Evolutionary conservation across 352 stramenopile species (phyloP).

Genomic region (Globisporangium viniferum): DNA sequence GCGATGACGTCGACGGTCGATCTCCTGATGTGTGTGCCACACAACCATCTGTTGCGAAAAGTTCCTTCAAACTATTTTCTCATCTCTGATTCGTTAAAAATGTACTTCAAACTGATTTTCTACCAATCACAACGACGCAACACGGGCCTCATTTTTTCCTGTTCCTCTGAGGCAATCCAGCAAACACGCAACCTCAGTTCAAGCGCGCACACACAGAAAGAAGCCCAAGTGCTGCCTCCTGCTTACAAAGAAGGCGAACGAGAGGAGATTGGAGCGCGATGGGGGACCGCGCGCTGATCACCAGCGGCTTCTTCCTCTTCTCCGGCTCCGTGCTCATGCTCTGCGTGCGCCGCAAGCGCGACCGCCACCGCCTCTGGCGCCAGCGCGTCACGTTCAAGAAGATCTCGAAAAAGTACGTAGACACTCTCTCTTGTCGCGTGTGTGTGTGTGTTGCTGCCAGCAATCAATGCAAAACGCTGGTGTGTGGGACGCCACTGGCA

Average conservation of each 20-base stretch:
- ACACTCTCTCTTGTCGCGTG: background rate
- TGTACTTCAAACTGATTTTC: background rate
- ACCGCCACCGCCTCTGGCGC: constrained; percentile 65
- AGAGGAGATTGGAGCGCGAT: background rate
- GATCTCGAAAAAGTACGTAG: constrained; percentile 72
- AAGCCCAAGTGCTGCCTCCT: background rate
- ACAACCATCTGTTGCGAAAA: background rate
- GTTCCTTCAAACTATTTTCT: background rate
- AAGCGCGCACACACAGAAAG: constrained; percentile 1
- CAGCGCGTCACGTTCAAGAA: constrained; percentile 83
- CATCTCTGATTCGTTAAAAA: background rate
- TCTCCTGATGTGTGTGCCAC: background rate
- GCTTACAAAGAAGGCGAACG: background rate
- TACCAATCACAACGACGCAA: background rate
- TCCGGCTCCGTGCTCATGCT: constrained; percentile 63
- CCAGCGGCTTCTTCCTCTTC: constrained; percentile 71
- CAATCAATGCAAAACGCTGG: too few species aligned
- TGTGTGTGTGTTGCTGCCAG: background rate
- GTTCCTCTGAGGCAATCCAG: background rate
- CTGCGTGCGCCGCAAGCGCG: constrained; percentile 62
- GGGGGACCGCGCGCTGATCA: constrained; percentile 36
- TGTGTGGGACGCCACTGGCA: background rate
- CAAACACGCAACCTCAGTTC: background rate
- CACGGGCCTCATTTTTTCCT: background rate
- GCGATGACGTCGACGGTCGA: background rate